phyloP scores from a whole-genome alignment of 2,329 filamentous ascomycete genomes.

The Ophiosphaerella herpotricha region DNA sequence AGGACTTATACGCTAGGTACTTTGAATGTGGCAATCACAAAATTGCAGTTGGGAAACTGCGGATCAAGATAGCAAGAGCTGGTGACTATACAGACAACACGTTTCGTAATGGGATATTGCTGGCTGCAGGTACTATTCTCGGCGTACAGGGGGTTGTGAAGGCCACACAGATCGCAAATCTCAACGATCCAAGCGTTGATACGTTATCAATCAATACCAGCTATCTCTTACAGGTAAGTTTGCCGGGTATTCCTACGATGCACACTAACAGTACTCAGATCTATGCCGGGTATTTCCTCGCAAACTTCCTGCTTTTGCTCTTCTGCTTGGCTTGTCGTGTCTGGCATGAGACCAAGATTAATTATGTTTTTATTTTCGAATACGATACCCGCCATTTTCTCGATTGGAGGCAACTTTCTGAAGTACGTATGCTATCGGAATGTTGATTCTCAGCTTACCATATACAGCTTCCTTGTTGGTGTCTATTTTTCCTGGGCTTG shows the following conservation, averaged over 20 bases:
- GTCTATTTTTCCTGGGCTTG: conserved; percentile 75
- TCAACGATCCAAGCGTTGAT: conserved; percentile 22
- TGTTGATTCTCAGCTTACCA: conserved; percentile 8
- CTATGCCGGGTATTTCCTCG: conserved; percentile 89
- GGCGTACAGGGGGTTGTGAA: conserved; percentile 51
- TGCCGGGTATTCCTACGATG: conserved; percentile 59
- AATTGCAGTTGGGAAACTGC: conserved; percentile 83
- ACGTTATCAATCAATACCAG: conserved; percentile 41
- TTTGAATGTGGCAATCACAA: conserved; percentile 95
- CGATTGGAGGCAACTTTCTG: conserved; percentile 86
- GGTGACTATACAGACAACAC: conserved; percentile 63
- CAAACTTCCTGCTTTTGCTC: conserved; percentile 77
- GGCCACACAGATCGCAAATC: conserved; percentile 36
- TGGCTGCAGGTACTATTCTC: conserved; percentile 50
- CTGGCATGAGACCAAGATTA: conserved; percentile 85
- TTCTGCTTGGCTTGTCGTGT: conserved; percentile 85
- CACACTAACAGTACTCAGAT: conserved; percentile 59
- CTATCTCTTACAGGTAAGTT: conserved; percentile 65
- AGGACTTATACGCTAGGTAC: conserved; percentile 92
- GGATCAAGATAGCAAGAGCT: conserved; percentile 67
- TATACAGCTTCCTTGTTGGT: conserved; percentile 75
- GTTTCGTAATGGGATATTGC: conserved; percentile 60
- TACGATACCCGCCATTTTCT: conserved; percentile 84
- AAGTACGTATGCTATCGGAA: conserved; percentile 52
- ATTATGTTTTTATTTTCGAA: conserved; percentile 96